Conservation (phyloP, 805 yeast genomes). For the Grigorovia transvaalensis region DNA sequence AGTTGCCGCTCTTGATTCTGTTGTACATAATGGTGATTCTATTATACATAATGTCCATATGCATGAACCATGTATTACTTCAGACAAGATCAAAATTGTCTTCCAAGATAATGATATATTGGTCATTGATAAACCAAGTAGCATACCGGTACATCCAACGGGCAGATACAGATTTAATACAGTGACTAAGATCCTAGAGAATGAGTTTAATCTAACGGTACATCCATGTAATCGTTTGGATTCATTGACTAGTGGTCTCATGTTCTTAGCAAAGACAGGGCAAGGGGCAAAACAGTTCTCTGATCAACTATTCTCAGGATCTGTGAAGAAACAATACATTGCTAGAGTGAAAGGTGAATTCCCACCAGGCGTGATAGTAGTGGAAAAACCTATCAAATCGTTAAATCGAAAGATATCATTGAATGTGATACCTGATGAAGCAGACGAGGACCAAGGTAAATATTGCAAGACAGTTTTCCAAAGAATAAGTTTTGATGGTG, state of each 20-base stretch:
- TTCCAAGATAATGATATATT: conserved; percentile 65
- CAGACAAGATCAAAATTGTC: conserved; percentile 49
- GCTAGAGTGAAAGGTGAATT: conserved; percentile 86
- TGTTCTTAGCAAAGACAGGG: conserved; percentile 81
- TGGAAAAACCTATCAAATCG: conserved; percentile 60
- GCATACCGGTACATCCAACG: conserved; percentile 93
- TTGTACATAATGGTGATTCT: conserved; percentile 72
- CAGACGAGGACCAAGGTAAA: conserved; percentile 34
- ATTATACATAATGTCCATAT: conserved; percentile 72
- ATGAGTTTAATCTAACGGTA: conserved; percentile 48
- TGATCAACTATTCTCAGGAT: conserved; percentile 59
- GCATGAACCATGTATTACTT: conserved; percentile 80
- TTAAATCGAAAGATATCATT: conserved; percentile 65
- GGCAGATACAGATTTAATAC: conserved; percentile 73
- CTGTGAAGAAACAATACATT: conserved; percentile 70
- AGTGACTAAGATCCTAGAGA: conserved; percentile 64
- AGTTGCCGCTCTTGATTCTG: conserved; percentile 52
- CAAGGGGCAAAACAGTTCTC: conserved; percentile 69
- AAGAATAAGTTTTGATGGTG: conserved; percentile 57
- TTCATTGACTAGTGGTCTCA: conserved; percentile 81
- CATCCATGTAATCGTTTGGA: conserved; percentile 89
- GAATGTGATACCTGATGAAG: conserved; percentile 37
- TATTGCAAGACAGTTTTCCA: conserved; percentile 65
- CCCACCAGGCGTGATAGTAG: conserved; percentile 45
- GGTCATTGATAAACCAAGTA: conserved; percentile 88